Evolutionary conservation across 2,329 filamentous ascomycete species (phyloP), one percentile per base, ranked within the genome.

Genomic region (Seiridium cupressi): DNA sequence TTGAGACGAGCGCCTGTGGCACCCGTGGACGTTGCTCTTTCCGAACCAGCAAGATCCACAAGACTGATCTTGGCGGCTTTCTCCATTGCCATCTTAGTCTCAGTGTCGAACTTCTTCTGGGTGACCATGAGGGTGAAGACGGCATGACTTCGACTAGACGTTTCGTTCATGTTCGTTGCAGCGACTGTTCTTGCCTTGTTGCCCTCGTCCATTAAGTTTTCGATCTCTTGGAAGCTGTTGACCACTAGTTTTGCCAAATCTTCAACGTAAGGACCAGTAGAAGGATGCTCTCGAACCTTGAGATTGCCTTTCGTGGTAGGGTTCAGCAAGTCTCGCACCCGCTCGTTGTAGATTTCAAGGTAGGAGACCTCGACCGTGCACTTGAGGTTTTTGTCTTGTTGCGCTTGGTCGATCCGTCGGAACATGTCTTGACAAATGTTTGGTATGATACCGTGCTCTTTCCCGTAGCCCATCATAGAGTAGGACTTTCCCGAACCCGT

Each of bases 101-200:
- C 93, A 2, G 85, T 80, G 72, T 99, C 95, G 72, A 90, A 90
- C 62, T 91, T 88, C 75, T 97, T 98, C 74, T 99, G 95, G 0
- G 93, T 97, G 51, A 99, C 81, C 70, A 94, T 98, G 58, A 99
- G 81, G 26, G 96, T 99, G 74, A 99, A 99, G 56, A 99, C 96
- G 46, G 95, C 95, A 76, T 99, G 95, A 73, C 94, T 98, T 81
- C 95, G 89, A 84, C 93, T 97, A 62, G 93, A 97, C 0, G 96
- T 99, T 77, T 98, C 95, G 81, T 99, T 99, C 95, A 99, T 99
- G 84, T 98, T 99, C 44, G 95, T 99, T 6, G 95, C 95, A 3
- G 95, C 95, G 44, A 99, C 95, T 0, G 95, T 99, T 81, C 95
- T 86, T 40, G 95, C 95, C 78, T 99, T 99, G 81, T 99, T 99